Evolutionary conservation across 805 yeast species (phyloP), one percentile per base, ranked within the genome.

Genomic region (Ogataea angusta): DNA sequence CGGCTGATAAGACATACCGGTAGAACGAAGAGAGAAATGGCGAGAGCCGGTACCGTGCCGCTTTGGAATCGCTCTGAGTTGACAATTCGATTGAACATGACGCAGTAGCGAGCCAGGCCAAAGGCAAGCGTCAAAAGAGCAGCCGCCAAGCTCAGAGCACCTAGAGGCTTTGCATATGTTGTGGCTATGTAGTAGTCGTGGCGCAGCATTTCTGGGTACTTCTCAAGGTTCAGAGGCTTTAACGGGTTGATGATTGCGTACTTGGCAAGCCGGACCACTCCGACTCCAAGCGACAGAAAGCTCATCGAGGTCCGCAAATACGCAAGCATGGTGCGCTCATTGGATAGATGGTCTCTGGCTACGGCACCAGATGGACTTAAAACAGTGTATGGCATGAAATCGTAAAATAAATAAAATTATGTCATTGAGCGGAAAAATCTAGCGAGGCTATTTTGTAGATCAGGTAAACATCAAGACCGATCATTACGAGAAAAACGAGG

Each of bases 281-380:
- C 77, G 8, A 79, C 66, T 0, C 84, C 84, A 8, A 76, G 65
- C 1, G 80, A 64, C 3, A 74, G 61, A 38, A 78, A 66, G 16
- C 72, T 70, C 19, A 79, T 51, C 2, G 79, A 67, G 0, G 85
- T 78, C 36, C 85, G 63, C 10, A 75, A 49, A 74, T 82, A 80
- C 0, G 85, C 83, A 9, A 80, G 56, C 27, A 72, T 69, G 1
- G 85, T 79, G 45, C 85, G 60, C 48, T 80, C 85, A 48, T 78
- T 78, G 6, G 85, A 80, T 63, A 79, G 45, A 49, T 76, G 80
- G 51, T 76, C 82, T 54, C 82, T 63, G 1, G 80, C 79, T 10
- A 69, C 73, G 0, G 76, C 61, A 0, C 75, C 76, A 28, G 67
- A 67, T 6, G 34, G 26, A n/a, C 38, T 29, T 10, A 40, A 7